A percentile compares a stretch with the other conserved stretches of the same genome.
phyloP scores from a whole-genome alignment of 495 filamentous ascomycete genomes.

The Neurospora sp. region DNA sequence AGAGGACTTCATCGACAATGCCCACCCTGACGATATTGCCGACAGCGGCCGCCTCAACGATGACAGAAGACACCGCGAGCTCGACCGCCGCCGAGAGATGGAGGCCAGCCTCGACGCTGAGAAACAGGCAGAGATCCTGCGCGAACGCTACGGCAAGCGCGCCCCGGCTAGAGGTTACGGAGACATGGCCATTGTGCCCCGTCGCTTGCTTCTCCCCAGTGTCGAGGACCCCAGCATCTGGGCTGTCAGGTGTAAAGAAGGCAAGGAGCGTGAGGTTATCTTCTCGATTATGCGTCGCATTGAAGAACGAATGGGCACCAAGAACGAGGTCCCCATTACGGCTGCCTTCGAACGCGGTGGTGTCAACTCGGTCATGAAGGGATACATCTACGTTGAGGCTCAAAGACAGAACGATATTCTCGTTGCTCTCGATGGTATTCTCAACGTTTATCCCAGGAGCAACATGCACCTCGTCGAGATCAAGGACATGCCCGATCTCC shows the following conservation, averaged over 20 bases:
- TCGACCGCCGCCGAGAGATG: conserved; percentile 82
- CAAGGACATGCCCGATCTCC: conserved; percentile 92
- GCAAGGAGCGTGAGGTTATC: conserved; percentile 87
- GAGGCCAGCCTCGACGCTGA: conserved; percentile 82
- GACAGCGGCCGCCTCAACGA: conserved; percentile 74
- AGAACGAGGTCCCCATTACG: conserved; percentile 67
- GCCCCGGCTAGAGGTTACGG: conserved; percentile 35
- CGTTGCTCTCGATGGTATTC: conserved; percentile 67
- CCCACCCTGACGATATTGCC: conserved; percentile 79
- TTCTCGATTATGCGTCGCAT: conserved; percentile 79
- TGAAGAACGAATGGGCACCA: conserved; percentile 62
- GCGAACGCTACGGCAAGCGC: conserved; percentile 66
- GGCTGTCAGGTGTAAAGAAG: conserved; percentile 85
- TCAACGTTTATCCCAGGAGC: conserved; percentile 69
- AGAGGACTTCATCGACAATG: conserved; percentile 77
- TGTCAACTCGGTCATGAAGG: conserved; percentile 62
- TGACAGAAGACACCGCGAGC: conserved; percentile 85
- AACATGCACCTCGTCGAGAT: conserved; percentile 85
- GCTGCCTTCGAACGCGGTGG: conserved; percentile 84
- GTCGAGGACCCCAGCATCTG: conserved; percentile 95
- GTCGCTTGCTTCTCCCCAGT: conserved; percentile 78
- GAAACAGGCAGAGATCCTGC: conserved; percentile 77
- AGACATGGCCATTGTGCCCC: conserved; percentile 64
- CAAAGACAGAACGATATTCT: conserved; percentile 76
- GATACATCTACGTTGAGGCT: conserved; percentile 92